A percentile compares a stretch with the other conserved stretches of the same genome.
phyloP scores from a whole-genome alignment of 2,329 filamentous ascomycete genomes.

The Neobulgaria alba region DNA sequence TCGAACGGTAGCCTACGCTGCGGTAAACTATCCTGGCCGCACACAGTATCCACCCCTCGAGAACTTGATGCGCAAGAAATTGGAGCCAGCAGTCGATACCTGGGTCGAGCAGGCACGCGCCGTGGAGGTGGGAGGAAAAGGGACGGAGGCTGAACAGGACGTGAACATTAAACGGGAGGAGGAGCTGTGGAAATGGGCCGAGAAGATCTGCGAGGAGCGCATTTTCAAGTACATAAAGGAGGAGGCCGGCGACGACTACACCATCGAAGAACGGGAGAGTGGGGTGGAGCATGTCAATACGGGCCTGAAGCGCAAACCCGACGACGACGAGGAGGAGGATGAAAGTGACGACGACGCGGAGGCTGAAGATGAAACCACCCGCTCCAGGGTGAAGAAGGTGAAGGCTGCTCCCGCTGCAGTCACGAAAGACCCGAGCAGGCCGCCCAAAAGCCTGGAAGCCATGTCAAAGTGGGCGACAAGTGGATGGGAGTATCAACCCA shows the following conservation, averaged over 20 bases:
- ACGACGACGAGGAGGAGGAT: conserved; percentile 46
- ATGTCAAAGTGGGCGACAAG: too few species aligned
- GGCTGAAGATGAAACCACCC: conserved; percentile 44
- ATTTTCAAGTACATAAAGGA: conserved; percentile 35
- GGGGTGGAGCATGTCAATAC: conserved; percentile 66
- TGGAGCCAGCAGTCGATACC: conserved; percentile 68
- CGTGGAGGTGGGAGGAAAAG: conserved; percentile 22
- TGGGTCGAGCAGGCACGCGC: conserved; percentile 58
- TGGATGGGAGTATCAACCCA: too few species aligned
- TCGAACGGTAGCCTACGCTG: conserved; percentile 65
- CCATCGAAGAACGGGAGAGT: conserved; percentile 56
- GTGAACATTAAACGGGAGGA: conserved; percentile 43
- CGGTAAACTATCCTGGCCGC: conserved; percentile 64
- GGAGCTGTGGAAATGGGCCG: conserved; percentile 43
- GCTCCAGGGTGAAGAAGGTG: background rate
- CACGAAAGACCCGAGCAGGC: background rate
- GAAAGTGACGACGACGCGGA: conserved; percentile 46
- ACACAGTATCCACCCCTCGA: conserved; percentile 58
- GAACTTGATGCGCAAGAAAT: conserved; percentile 71
- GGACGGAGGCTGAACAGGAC: too few species aligned
- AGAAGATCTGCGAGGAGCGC: conserved; percentile 34
- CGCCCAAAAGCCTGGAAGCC: too few species aligned
- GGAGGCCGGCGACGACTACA: conserved; percentile 58
- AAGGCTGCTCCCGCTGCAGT: background rate
- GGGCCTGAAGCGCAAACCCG: conserved; percentile 46